Conservation (phyloP, 2,329 filamentous ascomycete species). For the Penicillium rolfsii region DNA sequence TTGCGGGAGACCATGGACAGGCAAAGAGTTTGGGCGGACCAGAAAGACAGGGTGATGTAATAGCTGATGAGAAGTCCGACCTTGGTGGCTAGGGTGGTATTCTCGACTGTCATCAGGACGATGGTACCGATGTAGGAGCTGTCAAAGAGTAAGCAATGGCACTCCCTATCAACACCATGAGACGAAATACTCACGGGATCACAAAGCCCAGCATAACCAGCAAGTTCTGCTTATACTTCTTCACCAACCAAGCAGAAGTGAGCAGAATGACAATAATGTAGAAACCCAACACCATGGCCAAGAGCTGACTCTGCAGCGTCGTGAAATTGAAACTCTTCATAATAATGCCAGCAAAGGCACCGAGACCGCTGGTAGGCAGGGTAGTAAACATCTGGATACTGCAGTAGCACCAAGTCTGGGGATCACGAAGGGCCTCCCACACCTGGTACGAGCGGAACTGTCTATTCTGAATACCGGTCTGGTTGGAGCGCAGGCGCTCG, state of each 20-base stretch:
- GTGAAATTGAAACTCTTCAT: constrained; percentile 71
- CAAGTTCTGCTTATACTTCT: constrained; percentile 70
- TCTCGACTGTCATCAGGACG: constrained; percentile 67
- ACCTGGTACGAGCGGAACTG: constrained; percentile 58
- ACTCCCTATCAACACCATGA: neutral
- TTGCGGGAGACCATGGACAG: constrained; percentile 71
- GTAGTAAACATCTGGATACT: constrained; percentile 72
- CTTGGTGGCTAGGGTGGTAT: constrained; percentile 9
- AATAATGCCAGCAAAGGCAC: constrained; percentile 74
- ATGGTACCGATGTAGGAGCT: constrained; percentile 73
- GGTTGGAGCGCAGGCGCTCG: constrained; percentile 63
- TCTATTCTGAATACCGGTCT: constrained; percentile 64
- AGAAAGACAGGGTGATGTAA: constrained; percentile 78
- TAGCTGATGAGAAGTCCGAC: constrained; percentile 72
- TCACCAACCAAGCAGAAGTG: constrained; percentile 67
- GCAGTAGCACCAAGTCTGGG: constrained; percentile 68
- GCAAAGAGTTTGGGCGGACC: constrained; percentile 59
- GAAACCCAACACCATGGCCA: constrained; percentile 72
- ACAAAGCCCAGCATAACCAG: constrained; percentile 65
- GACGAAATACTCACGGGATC: constrained; percentile 53
- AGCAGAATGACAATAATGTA: constrained; percentile 74
- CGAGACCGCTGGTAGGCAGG: constrained; percentile 71
- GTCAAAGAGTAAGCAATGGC: neutral
- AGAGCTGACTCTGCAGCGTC: constrained; percentile 68
- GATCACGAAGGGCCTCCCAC: constrained; percentile 63